Conservation (phyloP, 495 filamentous ascomycete genomes). For the Hypoxylon perforatum region DNA sequence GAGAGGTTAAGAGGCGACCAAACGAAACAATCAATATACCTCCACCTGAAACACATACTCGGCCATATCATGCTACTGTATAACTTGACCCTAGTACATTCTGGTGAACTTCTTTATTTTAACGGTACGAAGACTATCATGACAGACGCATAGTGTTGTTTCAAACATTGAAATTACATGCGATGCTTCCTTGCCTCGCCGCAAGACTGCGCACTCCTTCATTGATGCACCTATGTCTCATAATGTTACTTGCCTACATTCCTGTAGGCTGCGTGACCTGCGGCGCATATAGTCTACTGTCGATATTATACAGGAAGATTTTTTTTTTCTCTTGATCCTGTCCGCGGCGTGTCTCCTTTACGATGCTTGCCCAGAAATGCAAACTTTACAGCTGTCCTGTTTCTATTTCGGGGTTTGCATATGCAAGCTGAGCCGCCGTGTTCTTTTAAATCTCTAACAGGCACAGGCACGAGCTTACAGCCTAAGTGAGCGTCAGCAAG, state of each 20-base stretch:
- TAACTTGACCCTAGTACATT: constrained; percentile 21
- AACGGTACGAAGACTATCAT: constrained; percentile 19
- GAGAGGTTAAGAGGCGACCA: constrained; percentile 3
- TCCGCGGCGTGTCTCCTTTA: constrained; percentile 19
- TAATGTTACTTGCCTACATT: constrained; percentile 34
- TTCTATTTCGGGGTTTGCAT: constrained; percentile 38
- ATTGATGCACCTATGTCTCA: constrained; percentile 16
- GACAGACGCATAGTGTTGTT: constrained; percentile 28
- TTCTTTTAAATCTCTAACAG: constrained; percentile 15
- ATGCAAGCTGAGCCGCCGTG: constrained; percentile 25
- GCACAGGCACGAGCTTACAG: constrained; percentile 27
- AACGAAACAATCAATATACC: constrained; percentile 3
- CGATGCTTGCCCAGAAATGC: constrained; percentile 12
- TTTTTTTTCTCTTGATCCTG: constrained; percentile 8
- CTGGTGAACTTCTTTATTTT: constrained; percentile 10
- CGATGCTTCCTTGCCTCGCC: constrained; percentile 33
- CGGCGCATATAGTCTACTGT: constrained; percentile 20
- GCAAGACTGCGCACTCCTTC: constrained; percentile 37
- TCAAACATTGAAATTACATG: constrained; percentile 31
- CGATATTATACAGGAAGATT: background rate
- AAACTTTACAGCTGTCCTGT: constrained; percentile 31
- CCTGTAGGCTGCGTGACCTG: constrained; percentile 25
- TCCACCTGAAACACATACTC: constrained; percentile 28
- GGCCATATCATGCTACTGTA: constrained; percentile 17
- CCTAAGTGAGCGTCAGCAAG: constrained; percentile 23